Evolutionary conservation across 768 basidiomycete genomes (phyloP), one percentile per base, ranked within the genome.

Genomic region (Boletus fagicola): DNA sequence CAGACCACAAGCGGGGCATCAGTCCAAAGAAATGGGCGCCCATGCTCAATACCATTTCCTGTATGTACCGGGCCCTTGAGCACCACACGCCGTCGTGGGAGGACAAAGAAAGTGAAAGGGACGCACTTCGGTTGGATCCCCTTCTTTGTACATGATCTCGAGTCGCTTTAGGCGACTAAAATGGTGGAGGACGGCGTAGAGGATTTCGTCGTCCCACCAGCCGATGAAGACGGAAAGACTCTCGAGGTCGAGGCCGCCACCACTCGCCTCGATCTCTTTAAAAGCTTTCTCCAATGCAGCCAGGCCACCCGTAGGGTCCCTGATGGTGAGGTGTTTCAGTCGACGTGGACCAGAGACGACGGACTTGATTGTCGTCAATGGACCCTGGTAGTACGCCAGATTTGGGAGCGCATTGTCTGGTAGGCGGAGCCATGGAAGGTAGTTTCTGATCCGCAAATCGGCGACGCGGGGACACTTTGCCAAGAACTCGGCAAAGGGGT

Each of bases 181-280:
- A 39, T 77, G 70, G 45, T 69, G 64, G n/a, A 70, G 68, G 24
- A 78, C 61, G 6, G 77, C 78, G 39, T 77, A 72, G 20, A 81
- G 61, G 9, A 80, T 72, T 59, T 81, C 79, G 42, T 76, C 70
- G 55, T 80, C 79, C 80, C 80, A 81, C 51, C 67, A 66, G 38
- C 73, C 68, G n/a, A 74, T 57, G 44, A 77, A 74, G 11, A 75
- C 63, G 30, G 76, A 65, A 15, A 74, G 61, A 0, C 59, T 57
- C n/a, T 73, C 73, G 16, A 77, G 63, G 2, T 56, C 53, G 1
- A 55, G 36, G n/a, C 71, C 61, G 11, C 40, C 36, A 0, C 60
- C 64, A 7, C 36, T 33, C 1, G 52, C 45, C 22, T 72, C 71
- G 22, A 70, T 57, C 11, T 72, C 68, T 18, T 55, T 66, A 6